A percentile compares a stretch with the other conserved stretches of the same genome.
These are phyloP conservation scores for Penicillium verrucosum DNA, from an alignment of 2,329 filamentous ascomycete genomes.

Conservation along the genomic window DNA sequence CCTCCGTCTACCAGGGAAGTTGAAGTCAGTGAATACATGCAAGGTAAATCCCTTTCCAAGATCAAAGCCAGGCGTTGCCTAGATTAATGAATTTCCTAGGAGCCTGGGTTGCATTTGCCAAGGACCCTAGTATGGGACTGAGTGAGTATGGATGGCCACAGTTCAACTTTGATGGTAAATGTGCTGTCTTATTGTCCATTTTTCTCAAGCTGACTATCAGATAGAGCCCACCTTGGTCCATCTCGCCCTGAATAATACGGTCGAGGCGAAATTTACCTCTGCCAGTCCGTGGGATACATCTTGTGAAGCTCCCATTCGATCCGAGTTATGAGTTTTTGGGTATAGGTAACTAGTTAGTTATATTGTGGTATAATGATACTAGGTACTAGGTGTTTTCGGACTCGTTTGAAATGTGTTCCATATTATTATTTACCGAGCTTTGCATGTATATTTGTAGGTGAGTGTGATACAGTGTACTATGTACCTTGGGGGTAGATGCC, in stretches of 20 bases:
- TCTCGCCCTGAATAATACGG: background rate
- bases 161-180: background rate
- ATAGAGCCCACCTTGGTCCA: background rate
- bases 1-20: background rate
- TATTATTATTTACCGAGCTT: background rate
- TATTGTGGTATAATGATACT: background rate
- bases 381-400: background rate
- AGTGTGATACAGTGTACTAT: background rate
- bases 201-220: background rate
- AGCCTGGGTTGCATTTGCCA: slow-evolving; percentile 11
- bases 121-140: slow-evolving; percentile 2
- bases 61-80: background rate
- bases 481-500: background rate
- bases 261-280: background rate
- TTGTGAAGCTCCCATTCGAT: background rate
- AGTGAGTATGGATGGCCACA: slow-evolving; percentile 1
- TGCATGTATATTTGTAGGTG: background rate
- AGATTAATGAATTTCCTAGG: background rate
- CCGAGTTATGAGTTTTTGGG: background rate
- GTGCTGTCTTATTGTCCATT: background rate
- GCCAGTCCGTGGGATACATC: background rate
- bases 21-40: slow-evolving; percentile 10
- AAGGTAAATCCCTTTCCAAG: slow-evolving; percentile 3
- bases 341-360: too few species aligned
- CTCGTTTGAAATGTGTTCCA: background rate